Evolutionary conservation across 371 early-diverging fungal species (phyloP).

Genomic region (Gilbertella persicaria): DNA sequence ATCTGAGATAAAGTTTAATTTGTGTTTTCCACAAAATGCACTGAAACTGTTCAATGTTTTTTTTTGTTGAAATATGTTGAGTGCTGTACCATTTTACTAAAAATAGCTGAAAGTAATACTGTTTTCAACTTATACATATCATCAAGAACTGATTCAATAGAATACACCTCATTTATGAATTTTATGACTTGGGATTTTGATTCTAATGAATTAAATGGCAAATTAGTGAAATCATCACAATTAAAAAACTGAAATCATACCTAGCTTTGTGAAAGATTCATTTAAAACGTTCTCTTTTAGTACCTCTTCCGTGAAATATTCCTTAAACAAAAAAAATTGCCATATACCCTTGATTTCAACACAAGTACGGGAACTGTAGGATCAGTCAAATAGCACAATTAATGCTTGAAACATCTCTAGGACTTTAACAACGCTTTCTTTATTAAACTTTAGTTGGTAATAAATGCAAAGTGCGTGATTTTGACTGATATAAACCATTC

Average conservation of each 20-base stretch:
- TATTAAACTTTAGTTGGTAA: too few species aligned
- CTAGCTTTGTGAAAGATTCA: conserved; percentile 11
- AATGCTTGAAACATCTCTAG: too few species aligned
- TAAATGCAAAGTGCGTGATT: too few species aligned
- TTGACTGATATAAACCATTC: too few species aligned
- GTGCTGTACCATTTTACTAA: conserved; percentile 8
- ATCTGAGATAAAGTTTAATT: conserved; percentile 7
- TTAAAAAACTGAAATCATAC: conserved; percentile 12
- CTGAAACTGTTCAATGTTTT: conserved; percentile 19
- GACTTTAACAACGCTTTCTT: too few species aligned
- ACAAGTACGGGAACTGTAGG: conserved; percentile 14
- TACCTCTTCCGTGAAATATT: conserved; percentile 12
- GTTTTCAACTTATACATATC: conserved; percentile 12
- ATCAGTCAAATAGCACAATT: conserved; percentile 11
- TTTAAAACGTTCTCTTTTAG: conserved; percentile 5
- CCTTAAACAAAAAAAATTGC: conserved; percentile 17
- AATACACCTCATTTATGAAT: conserved; percentile 14
- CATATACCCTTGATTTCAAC: conserved; percentile 16
- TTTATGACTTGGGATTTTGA: conserved; percentile 20
- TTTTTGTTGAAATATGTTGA: conserved; percentile 19
- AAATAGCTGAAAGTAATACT: conserved; percentile 16
- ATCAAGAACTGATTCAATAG: conserved; percentile 16
- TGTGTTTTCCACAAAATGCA: conserved; percentile 17
- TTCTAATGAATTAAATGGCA: conserved; percentile 18
- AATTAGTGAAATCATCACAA: conserved; percentile 18